Conservation (phyloP, 1,139 yeast species). For the Suhomyces terraborum region DNA sequence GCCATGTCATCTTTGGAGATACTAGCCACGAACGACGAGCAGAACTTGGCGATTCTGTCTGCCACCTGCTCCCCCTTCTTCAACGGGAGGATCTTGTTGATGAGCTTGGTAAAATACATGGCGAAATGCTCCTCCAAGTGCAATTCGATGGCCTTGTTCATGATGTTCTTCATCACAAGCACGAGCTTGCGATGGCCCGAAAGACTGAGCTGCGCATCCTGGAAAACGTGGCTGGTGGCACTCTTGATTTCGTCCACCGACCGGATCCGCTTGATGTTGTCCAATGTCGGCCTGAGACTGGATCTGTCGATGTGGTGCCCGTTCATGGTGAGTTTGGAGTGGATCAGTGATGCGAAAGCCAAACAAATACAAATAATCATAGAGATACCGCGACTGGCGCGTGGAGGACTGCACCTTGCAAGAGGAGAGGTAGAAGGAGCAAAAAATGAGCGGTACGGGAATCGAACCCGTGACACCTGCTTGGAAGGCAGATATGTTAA, state of each 20-base stretch:
- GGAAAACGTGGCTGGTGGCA: slow-evolving; percentile 71
- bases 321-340: slow-evolving; percentile 4
- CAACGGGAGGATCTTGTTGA: slow-evolving; percentile 65
- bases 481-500: slow-evolving; percentile 69
- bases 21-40: slow-evolving; percentile 62
- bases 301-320: slow-evolving; percentile 3
- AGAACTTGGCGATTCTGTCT: slow-evolving; percentile 75
- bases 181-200: slow-evolving; percentile 80
- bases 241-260: slow-evolving; percentile 31
- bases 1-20: slow-evolving; percentile 40
- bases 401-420: neutral
- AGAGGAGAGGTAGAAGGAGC: neutral
- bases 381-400: neutral
- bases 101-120: slow-evolving; percentile 56
- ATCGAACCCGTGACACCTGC: slow-evolving; percentile 83
- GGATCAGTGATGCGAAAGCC: slow-evolving; percentile 5
- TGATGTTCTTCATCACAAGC: slow-evolving; percentile 61
- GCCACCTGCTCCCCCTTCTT: slow-evolving; percentile 74
- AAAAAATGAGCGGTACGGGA: slow-evolving; percentile 70
- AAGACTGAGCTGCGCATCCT: slow-evolving; percentile 72
- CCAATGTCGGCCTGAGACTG: slow-evolving; percentile 17
- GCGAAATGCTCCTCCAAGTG: slow-evolving; percentile 61
- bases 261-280: slow-evolving; percentile 26
- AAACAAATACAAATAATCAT: slow-evolving; percentile 2
- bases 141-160: slow-evolving; percentile 54